Conservation (phyloP, 306 rosid species). For the Inga leiocalycina region DNA sequence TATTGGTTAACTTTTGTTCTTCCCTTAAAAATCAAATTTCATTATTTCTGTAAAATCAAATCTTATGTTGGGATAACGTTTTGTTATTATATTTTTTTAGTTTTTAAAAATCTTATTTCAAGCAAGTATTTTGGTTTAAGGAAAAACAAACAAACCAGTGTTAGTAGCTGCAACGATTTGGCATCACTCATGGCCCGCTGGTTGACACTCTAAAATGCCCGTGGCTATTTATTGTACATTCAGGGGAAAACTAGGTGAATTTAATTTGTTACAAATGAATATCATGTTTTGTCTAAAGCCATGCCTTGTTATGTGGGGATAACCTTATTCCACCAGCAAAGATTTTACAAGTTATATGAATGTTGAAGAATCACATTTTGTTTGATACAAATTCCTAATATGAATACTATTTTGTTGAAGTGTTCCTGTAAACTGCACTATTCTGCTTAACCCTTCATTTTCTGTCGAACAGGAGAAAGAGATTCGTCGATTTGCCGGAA, state of each 20-base stretch:
- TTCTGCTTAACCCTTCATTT: constrained; percentile 12
- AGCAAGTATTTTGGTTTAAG: no score
- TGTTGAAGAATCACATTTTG: neutral
- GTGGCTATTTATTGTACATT: neutral
- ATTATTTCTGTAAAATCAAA: no score
- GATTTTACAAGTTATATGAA: neutral
- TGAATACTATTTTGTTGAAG: neutral
- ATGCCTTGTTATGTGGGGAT: neutral
- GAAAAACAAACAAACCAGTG: no score
- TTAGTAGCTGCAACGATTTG: no score
- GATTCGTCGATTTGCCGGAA: constrained; percentile 59
- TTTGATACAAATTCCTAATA: neutral
- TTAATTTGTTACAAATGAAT: neutral
- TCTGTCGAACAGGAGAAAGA: constrained; percentile 55
- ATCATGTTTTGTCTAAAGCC: neutral
- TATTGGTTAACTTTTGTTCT: no score
- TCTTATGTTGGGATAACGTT: no score
- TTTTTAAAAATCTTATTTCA: no score
- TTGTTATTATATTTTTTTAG: no score
- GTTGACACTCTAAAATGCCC: no score
- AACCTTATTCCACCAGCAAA: neutral
- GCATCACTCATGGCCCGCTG: no score
- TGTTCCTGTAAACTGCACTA: neutral
- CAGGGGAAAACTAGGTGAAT: neutral
- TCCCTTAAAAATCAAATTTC: no score